Evolutionary conservation across 441 rosid species (phyloP), one percentile per base, ranked within the genome.

Genomic region (Populus hybrid): DNA sequence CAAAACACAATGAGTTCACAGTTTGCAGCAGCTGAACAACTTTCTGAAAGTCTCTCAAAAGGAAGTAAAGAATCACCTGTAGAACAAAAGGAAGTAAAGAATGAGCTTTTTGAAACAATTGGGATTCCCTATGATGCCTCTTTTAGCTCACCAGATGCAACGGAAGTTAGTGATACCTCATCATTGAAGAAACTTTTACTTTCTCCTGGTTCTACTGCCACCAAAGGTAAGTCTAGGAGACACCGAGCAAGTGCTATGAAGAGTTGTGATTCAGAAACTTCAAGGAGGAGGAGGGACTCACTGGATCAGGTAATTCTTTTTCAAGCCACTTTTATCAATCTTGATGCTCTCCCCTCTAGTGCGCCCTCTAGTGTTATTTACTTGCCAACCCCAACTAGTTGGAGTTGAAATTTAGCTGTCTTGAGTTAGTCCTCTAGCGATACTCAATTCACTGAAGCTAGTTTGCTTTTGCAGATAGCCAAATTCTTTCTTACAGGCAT

Each of bases 261-360:
- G 81, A 91, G 89, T 70, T 76, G 72, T 91, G 97, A 92, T 77
- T 87, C 94, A 75, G 99, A 91, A 85, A 90, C 89, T 77, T 87
- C 91, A 11, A 89, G 99, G 89, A 93, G 99, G 81, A 90, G 92
- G 82, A 89, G 98, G 82, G 96, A 94, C 79, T 96, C 98, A 11
- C 80, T 96, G 75, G 98, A 90, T 84, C 88, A 86, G 91, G 98
- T 92, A 66, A 50, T 38, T 40, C 20, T 5, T 23, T 71, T 64
- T 72, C 69, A 28, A 46, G 24, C 68, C 30, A 18, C 65, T 72
- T 73, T 14, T 76, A 38, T 38, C 68, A 57, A 67, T 23, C 50
- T 72, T 46, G 77, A 69, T 80, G 77, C 35, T 18, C 63, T 18
- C 23, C 57, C 10, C 57, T 57, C 63, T 57, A 6, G 63, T 57